Conservation (phyloP, 208 protist species). For the Angomonas ambiguus region DNA sequence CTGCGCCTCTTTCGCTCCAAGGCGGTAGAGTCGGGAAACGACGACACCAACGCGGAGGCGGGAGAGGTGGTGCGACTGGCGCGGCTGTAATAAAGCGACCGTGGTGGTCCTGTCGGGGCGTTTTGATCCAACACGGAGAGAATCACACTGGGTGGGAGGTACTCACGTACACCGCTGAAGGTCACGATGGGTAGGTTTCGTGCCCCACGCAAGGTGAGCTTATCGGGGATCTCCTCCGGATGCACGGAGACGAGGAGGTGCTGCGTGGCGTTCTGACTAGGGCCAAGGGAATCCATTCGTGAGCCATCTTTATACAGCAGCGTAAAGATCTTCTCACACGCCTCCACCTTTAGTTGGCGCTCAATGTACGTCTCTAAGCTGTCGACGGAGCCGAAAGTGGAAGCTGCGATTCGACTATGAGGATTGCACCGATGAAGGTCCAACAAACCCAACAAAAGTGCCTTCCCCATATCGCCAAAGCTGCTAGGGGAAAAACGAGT, state of each 20-base stretch:
- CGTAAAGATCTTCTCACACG: conserved; percentile 65
- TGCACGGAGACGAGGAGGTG: conserved; percentile 36
- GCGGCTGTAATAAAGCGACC: conserved; percentile 20
- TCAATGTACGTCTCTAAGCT: conserved; percentile 66
- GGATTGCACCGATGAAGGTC: conserved; percentile 84
- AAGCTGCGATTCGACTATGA: conserved; percentile 47
- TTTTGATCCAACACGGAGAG: conserved; percentile 55
- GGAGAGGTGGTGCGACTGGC: neutral
- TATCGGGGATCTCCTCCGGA: conserved; percentile 48
- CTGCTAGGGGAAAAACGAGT: conserved; percentile 42
- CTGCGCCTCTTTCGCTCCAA: neutral
- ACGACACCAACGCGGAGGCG: neutral
- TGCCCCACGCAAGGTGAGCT: conserved; percentile 53
- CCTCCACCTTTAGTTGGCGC: conserved; percentile 70
- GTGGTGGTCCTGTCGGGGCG: conserved; percentile 47
- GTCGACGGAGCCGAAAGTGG: conserved; percentile 45
- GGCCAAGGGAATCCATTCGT: conserved; percentile 12
- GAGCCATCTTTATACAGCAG: conserved; percentile 38
- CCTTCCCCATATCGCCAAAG: conserved; percentile 77
- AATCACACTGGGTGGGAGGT: conserved; percentile 49
- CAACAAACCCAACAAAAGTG: conserved; percentile 66
- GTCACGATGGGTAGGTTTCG: conserved; percentile 56
- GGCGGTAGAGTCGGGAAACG: neutral
- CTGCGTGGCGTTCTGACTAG: conserved; percentile 4
- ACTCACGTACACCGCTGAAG: conserved; percentile 41